Evolutionary conservation across 129 eudicot species (phyloP).

Genomic region (Mikania micrantha): DNA sequence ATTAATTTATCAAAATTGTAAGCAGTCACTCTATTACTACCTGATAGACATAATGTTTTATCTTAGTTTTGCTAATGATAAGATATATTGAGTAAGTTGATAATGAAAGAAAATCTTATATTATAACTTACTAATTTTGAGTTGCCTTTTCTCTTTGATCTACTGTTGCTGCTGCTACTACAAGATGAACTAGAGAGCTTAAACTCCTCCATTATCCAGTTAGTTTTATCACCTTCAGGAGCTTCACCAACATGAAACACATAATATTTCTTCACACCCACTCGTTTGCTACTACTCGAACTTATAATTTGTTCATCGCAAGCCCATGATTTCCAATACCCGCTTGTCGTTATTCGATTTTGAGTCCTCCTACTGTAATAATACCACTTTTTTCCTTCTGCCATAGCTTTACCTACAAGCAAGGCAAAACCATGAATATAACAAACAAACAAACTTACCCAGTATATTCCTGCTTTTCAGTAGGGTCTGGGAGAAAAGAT

Average conservation of each 20-base stretch:
- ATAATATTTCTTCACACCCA: constrained; percentile 69
- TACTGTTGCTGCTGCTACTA: constrained; percentile 18
- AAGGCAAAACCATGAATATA: constrained; percentile 6
- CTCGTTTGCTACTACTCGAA: constrained; percentile 35
- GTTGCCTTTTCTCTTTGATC: constrained; percentile 48
- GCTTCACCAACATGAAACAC: constrained; percentile 67
- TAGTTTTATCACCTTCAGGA: constrained; percentile 60
- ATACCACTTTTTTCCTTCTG: constrained; percentile 83
- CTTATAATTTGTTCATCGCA: constrained; percentile 58
- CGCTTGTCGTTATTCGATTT: constrained; percentile 49
- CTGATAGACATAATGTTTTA: too few relatives aligned
- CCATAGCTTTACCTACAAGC: constrained; percentile 72
- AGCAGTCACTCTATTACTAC: too few relatives aligned
- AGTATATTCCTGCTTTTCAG: too few relatives aligned
- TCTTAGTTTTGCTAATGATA: too few relatives aligned
- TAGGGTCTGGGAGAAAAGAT: too few relatives aligned
- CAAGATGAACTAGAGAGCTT: constrained; percentile 42
- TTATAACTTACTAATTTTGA: constrained; percentile 45
- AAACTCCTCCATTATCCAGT: constrained; percentile 90
- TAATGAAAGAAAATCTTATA: too few relatives aligned
- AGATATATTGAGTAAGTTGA: too few relatives aligned
- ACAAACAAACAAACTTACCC: too few relatives aligned
- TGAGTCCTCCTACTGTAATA: constrained; percentile 74
- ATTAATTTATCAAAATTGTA: neutral
- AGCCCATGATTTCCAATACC: constrained; percentile 72